Evolutionary conservation across 176 grass and related monocot genomes (phyloP).

Genomic region (Dactylis glomerata): DNA sequence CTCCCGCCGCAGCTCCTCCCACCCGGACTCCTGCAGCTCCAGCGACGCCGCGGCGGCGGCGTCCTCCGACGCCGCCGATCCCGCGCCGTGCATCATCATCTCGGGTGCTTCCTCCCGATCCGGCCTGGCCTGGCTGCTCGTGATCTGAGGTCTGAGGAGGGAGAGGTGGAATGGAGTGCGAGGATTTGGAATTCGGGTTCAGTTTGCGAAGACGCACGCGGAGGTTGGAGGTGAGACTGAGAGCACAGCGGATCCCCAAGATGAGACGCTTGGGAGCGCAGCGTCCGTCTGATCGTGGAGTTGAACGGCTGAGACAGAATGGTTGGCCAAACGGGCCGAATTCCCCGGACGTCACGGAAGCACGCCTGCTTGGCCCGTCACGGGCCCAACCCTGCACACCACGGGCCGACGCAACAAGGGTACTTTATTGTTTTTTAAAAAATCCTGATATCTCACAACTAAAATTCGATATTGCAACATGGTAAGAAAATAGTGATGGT

Average conservation of each 20-base stretch:
- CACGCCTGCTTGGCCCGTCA: too few relatives aligned
- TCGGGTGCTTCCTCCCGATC: neutral
- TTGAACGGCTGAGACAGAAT: neutral
- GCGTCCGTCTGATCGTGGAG: neutral
- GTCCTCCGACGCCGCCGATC: conserved; percentile 16
- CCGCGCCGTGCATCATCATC: conserved; percentile 18
- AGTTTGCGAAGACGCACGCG: neutral
- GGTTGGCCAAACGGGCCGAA: too few relatives aligned
- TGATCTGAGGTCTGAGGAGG: conserved; percentile 22
- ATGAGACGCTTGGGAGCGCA: neutral
- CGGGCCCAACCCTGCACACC: too few relatives aligned
- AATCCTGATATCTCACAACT: too few relatives aligned
- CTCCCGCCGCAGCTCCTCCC: conserved; percentile 93
- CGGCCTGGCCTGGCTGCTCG: neutral
- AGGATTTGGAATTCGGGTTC: conserved; percentile 7
- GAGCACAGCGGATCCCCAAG: neutral
- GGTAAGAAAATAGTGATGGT: too few relatives aligned
- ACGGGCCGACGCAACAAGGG: too few relatives aligned
- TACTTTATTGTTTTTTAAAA: too few relatives aligned
- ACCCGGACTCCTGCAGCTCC: conserved; percentile 70
- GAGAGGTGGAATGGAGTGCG: neutral
- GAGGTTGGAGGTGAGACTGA: neutral
- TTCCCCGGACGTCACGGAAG: too few relatives aligned
- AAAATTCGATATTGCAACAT: too few relatives aligned
- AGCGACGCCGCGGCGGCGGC: conserved; percentile 33